Base-by-base conservation (phyloP, 441 rosid genomes). In the Populus trichocarpa region DNA sequence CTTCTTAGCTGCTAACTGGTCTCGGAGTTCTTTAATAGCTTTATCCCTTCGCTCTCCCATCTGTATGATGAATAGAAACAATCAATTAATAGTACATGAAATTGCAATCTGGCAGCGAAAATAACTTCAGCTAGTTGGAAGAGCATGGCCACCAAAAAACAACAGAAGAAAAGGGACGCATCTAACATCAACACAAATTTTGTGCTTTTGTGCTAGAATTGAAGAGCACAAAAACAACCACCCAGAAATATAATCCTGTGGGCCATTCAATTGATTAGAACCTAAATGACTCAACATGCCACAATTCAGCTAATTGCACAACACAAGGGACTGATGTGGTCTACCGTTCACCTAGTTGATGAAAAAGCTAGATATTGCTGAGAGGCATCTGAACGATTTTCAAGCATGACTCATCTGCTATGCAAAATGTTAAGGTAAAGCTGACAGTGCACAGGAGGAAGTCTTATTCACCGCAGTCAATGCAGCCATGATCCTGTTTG, bases 1-100 rank as follows among this genome's bases (percentile, higher is more conserved):
- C 33, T 88, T 85, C 71, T 88, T 89, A 3, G 85, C 83, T 42
- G 91, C 90, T 76, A 96, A 72, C 79, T 94, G 93, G 35, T 88
- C 93, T 70, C 86, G 84, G 35, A 96, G 93, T 74, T 90, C 95
- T 85, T 90, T 87, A 25, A 96, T 57, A 2, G 96, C 94, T 85
- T 86, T 88, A 84, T 92, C 99, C 73, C 95, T 90, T 35, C 91
- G 84, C 80, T 93, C 97, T 66, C 97, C 98, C 90, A 90, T 85
- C 99, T 96, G 89, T 69, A 67, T 77, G 20, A 81, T 67, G 28
- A 74, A 71, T 13, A 72, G 13, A 57, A 36, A 73, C 3, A 67
- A 67, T 32, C 4, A 30, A 67, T 0, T 26, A 28, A 67, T 7
- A 30, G 32, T 66, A 30, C 8, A 50, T 8, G 25, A 59, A 59